Evolutionary conservation across 768 basidiomycete genomes (phyloP), one percentile per base, ranked within the genome.

Genomic region (Mrakia blollopis): DNA sequence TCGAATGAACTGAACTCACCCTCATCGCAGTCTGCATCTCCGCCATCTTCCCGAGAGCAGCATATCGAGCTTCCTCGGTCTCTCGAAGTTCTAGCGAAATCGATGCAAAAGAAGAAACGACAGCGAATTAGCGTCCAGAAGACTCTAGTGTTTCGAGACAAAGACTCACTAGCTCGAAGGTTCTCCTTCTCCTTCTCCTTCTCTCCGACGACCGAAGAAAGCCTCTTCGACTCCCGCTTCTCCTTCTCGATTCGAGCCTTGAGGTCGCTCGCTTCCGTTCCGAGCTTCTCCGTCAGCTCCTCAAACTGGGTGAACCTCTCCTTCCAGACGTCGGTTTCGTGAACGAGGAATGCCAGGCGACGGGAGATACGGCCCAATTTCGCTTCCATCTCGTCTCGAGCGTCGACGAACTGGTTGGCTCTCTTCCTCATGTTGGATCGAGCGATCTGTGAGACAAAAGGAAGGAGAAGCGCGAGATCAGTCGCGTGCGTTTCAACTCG

Each of bases 231-330:
- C 85, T 96, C 94, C 77, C 89, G 86, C 82, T 93, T 92, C 84
- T 96, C 94, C 85, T 91, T 91, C 83, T 92, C 92, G 82, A 96
- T 94, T 86, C 93, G 94, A 39, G 88, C 83, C 79, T 93, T 87
- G 79, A 97, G 85, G 76, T 96, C 92, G n/a, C 21, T 73, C 37
- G 94, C 93, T 84, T 97, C 94, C 25, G 86, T 87, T 80, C 91
- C 92, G 41, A 97, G 87, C 81, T 91, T 91, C 85, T 95, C 94
- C 11, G 94, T 94, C 82, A 95, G 94, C 83, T 91, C 90, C 83
- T 97, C 94, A 80, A 97, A 96, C 21, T 91, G 91, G 71, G 94
- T 91, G 80, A 96, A 96, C 82, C 94, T 95, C 84, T 94, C 91
- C 77, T 93, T 87, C 93, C 94, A 96, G 67, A 93, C 84, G 81